Percentiles rank a stretch among this genome's conserved stretches.
Evolutionary conservation across 2,329 filamentous ascomycete genomes (phyloP).

Genomic region (Huntiella decipiens): DNA sequence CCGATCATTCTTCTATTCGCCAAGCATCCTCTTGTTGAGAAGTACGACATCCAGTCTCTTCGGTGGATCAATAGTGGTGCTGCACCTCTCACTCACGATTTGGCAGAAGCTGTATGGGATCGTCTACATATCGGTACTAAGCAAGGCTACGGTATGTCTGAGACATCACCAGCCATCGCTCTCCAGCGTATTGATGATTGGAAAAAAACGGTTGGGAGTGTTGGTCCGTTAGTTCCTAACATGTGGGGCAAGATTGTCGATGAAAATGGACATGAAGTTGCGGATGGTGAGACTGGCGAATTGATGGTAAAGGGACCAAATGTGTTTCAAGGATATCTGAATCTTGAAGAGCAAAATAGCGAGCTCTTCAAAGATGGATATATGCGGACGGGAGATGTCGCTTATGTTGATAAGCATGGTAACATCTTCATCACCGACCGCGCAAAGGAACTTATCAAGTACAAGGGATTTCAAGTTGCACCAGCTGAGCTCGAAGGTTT

Average conservation of each 20-base stretch:
- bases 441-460: conserved; percentile 46
- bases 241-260: conserved; percentile 68
- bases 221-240: conserved; percentile 60
- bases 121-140: conserved; percentile 66
- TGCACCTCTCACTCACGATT: conserved; percentile 62
- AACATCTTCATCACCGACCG: conserved; percentile 86
- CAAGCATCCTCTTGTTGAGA: conserved; percentile 58
- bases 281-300: conserved; percentile 41
- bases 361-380: conserved; percentile 57
- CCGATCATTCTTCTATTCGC: conserved; percentile 64
- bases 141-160: conserved; percentile 80
- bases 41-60: conserved; percentile 62
- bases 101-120: conserved; percentile 56
- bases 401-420: conserved; percentile 54
- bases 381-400: conserved; percentile 82
- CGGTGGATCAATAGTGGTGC: conserved; percentile 78
- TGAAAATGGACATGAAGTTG: conserved; percentile 34
- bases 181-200: conserved; percentile 59
- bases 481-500: conserved; percentile 45
- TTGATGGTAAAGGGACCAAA: conserved; percentile 65
- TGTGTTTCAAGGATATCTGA: conserved; percentile 60
- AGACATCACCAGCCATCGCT: conserved; percentile 66
- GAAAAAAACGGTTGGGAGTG: conserved; percentile 56
- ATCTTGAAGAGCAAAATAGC: conserved; percentile 49
- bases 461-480: conserved; percentile 49